Conservation (phyloP, 1,139 yeast species). For the Hanseniaspora gamundiae region DNA sequence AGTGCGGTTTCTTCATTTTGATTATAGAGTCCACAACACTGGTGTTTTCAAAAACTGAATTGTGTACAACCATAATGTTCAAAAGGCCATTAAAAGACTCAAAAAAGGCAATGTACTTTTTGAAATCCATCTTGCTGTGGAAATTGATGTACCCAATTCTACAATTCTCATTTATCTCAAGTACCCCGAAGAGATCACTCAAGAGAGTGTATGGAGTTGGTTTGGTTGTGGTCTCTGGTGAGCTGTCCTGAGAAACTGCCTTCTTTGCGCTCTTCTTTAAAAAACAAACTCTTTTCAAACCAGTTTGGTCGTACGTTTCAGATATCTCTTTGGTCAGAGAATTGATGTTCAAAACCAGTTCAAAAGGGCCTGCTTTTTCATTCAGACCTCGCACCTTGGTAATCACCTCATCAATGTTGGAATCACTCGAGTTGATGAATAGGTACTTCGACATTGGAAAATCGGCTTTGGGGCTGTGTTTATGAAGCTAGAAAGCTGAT, state of each 20-base stretch:
- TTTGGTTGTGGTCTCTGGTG: not conserved
- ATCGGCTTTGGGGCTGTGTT: not conserved
- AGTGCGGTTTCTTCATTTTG: slow-evolving; percentile 39
- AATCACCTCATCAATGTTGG: slow-evolving; percentile 31
- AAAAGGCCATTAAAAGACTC: slow-evolving; percentile 15
- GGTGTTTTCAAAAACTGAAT: not conserved
- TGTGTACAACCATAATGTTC: slow-evolving; percentile 39
- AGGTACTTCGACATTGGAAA: slow-evolving; percentile 17
- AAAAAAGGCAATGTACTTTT: not conserved
- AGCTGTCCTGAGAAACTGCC: slow-evolving; percentile 10
- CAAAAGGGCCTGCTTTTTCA: slow-evolving; percentile 54
- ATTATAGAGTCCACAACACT: slow-evolving; percentile 35
- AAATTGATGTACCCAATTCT: slow-evolving; percentile 36
- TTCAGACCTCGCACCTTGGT: slow-evolving; percentile 39
- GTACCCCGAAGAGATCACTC: slow-evolving; percentile 26
- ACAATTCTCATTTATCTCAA: slow-evolving; percentile 34
- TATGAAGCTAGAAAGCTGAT: no score
- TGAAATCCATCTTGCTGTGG: slow-evolving; percentile 11
- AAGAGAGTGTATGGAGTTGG: slow-evolving; percentile 13
- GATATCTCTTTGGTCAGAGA: not conserved
- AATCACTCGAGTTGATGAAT: slow-evolving; percentile 38
- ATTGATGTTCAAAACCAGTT: slow-evolving; percentile 28
- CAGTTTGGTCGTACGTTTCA: not conserved
- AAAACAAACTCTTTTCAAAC: not conserved
- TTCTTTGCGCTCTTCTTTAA: not conserved